Evolutionary conservation across 2,329 filamentous ascomycete species (phyloP).

Genomic region (Pestalotiopsis sp.): DNA sequence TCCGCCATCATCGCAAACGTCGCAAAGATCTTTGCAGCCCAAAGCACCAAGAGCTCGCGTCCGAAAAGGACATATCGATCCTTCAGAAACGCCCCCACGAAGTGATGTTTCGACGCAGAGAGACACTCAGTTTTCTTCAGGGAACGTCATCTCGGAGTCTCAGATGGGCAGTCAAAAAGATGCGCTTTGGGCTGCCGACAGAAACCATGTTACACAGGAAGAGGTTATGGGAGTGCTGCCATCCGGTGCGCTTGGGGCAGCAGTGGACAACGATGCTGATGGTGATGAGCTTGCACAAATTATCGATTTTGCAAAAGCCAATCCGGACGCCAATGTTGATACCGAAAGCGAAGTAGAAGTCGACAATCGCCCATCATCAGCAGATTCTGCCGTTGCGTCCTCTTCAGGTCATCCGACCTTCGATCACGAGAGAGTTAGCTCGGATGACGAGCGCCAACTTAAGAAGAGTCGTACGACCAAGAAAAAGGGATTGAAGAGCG

Average conservation of each 20-base stretch:
- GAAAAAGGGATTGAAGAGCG: constrained; percentile 20
- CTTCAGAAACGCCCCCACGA: constrained; percentile 39
- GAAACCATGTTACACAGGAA: background rate
- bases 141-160: background rate
- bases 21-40: constrained; percentile 46
- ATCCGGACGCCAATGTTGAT: constrained; percentile 56
- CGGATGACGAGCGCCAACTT: constrained; percentile 17
- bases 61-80: constrained; percentile 40
- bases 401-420: constrained; percentile 22
- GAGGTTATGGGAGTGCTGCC: background rate
- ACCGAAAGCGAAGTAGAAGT: constrained; percentile 47
- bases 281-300: constrained; percentile 64
- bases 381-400: background rate
- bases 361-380: constrained; percentile 15
- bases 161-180: background rate
- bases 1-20: constrained; percentile 19
- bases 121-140: constrained; percentile 12
- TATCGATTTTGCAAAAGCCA: constrained; percentile 64
- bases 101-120: constrained; percentile 34
- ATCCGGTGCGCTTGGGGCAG: background rate
- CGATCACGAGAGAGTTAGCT: constrained; percentile 8
- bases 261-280: background rate
- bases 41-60: constrained; percentile 44
- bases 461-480: constrained; percentile 24
- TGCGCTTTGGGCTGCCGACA: background rate